These are phyloP conservation scores for Monosporascus sp. DNA, from an alignment of 2,329 filamentous ascomycete species.

Conservation along the genomic window DNA sequence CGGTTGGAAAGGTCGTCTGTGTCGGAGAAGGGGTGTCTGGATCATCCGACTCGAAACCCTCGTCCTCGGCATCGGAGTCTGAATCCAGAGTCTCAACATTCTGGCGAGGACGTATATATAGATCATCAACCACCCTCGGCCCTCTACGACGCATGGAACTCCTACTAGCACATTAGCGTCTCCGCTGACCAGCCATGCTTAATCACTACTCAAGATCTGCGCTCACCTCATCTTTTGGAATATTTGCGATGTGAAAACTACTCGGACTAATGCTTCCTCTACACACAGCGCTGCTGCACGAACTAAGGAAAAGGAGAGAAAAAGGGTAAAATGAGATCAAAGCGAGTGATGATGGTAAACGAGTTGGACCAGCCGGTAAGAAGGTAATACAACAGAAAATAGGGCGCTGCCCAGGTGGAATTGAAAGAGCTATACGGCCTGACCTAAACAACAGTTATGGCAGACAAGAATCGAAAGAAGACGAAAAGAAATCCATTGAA, in stretches of 20 bases:
- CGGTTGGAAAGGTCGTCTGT: not conserved
- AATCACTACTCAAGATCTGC: not conserved
- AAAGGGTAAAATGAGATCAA: not conserved
- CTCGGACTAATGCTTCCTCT: not conserved
- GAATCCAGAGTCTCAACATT: too few relatives aligned
- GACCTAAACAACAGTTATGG: not conserved
- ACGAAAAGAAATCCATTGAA: not conserved
- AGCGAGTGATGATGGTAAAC: not conserved
- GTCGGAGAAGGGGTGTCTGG: not conserved
- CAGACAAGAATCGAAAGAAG: not conserved
- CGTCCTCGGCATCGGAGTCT: not conserved
- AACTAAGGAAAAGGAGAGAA: not conserved
- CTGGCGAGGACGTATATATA: not conserved
- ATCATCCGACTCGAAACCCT: not conserved
- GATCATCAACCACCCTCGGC: not conserved
- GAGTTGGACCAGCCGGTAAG: not conserved
- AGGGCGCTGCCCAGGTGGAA: not conserved
- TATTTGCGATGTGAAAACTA: not conserved
- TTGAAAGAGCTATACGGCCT: not conserved
- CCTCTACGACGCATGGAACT: not conserved
- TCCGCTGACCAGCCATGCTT: not conserved
- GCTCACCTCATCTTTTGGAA: not conserved
- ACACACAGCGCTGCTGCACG: not conserved
- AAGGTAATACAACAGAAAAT: not conserved
- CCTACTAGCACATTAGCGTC: not conserved